These are phyloP conservation scores for Rhizopogon vulgaris DNA, from an alignment of 768 basidiomycete genomes.

Conservation along the genomic window DNA sequence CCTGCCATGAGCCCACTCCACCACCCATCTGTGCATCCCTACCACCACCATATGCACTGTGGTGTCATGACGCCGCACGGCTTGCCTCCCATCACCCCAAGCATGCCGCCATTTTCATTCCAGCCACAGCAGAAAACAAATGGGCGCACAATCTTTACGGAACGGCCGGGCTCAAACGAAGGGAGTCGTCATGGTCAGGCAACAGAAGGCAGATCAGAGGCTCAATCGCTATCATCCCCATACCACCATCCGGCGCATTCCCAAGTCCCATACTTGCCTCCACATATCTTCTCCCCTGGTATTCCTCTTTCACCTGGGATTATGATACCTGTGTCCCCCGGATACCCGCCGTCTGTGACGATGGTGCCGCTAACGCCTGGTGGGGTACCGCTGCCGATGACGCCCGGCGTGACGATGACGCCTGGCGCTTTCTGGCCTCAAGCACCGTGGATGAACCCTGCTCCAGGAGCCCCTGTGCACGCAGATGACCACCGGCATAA, in stretches of 20 bases:
- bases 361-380: constrained; percentile 18
- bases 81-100: constrained; percentile 91
- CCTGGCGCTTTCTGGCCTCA: constrained; percentile 70
- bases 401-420: constrained; percentile 67
- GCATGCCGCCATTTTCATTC: constrained; percentile 94
- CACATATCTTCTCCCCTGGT: constrained; percentile 24
- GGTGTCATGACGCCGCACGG: constrained; percentile 64
- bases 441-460: constrained; percentile 51
- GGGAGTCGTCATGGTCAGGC: constrained; percentile 5
- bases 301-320: constrained; percentile 27
- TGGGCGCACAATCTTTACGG: constrained; percentile 2
- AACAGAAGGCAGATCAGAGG: neutral
- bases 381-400: constrained; percentile 11
- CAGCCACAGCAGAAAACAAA: constrained; percentile 33
- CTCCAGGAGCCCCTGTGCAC: constrained; percentile 55
- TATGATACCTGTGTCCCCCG: constrained; percentile 21
- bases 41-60: constrained; percentile 19
- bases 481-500: constrained; percentile 11
- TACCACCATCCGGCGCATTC: constrained; percentile 12
- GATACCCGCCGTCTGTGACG: constrained; percentile 13
- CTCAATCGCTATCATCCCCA: constrained; percentile 5
- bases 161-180: neutral
- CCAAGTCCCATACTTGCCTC: constrained; percentile 17
- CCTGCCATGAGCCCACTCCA: constrained; percentile 15
- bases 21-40: constrained; percentile 23